A percentile compares a stretch with the other conserved stretches of the same genome.
phyloP scores from a whole-genome alignment of 305 asterid species.

The Fraxinus xanthoxyloides region DNA sequence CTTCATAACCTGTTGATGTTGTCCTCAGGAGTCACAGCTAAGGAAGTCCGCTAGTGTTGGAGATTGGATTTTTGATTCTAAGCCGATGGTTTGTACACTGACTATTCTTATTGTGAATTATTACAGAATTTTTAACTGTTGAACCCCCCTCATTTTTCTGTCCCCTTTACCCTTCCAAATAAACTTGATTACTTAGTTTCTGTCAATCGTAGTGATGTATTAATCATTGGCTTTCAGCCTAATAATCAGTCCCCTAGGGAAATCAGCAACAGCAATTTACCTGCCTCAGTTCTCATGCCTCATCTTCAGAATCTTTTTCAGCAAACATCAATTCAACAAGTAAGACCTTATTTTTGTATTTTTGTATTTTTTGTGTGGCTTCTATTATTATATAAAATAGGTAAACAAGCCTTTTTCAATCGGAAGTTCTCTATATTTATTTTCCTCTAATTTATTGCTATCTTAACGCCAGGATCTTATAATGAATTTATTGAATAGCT shows the following conservation, averaged over 20 bases:
- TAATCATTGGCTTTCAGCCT: constrained; percentile 58
- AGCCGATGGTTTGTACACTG: constrained; percentile 63
- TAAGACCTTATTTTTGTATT: constrained; percentile 24
- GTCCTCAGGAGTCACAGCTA: constrained; percentile 76
- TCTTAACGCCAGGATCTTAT: constrained; percentile 74
- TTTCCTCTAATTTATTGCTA: constrained; percentile 21
- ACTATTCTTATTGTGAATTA: constrained; percentile 20
- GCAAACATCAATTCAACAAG: constrained; percentile 96
- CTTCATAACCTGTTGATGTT: constrained; percentile 29
- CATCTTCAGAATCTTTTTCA: constrained; percentile 96
- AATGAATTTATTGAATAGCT: constrained; percentile 70
- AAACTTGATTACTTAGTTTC: constrained; percentile 10
- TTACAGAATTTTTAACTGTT: constrained; percentile 8
- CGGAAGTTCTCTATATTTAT: not conserved
- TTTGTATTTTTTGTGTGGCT: not conserved
- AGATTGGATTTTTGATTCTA: constrained; percentile 79
- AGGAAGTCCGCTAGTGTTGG: constrained; percentile 98
- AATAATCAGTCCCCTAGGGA: constrained; percentile 61
- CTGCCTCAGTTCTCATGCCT: constrained; percentile 85
- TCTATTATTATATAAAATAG: constrained; percentile 16
- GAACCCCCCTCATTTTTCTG: not conserved
- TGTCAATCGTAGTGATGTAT: constrained; percentile 5
- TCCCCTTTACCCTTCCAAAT: constrained; percentile 1
- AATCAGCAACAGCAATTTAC: constrained; percentile 48
- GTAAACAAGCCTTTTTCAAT: not conserved